Conservation (phyloP, 2,329 filamentous ascomycete species). For the Stenocarpella maydis region DNA sequence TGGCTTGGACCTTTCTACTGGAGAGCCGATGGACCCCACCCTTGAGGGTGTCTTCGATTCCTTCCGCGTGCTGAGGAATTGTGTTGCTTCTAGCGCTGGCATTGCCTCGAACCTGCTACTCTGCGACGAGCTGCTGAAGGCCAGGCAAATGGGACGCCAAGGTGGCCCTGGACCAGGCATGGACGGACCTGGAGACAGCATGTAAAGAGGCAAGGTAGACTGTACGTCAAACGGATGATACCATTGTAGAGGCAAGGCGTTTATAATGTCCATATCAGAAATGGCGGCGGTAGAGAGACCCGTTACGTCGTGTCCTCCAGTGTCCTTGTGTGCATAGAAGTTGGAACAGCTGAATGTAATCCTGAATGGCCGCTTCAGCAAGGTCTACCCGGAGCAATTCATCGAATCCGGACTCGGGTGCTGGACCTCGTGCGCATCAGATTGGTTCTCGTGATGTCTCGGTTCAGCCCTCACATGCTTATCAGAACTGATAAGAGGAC, state of each 20-base stretch:
- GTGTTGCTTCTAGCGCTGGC: slow-evolving; percentile 89
- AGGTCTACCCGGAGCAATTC: background rate
- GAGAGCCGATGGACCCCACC: slow-evolving; percentile 93
- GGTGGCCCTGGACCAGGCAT: slow-evolving; percentile 70
- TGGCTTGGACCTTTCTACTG: slow-evolving; percentile 85
- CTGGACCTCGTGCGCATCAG: background rate
- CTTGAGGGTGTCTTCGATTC: slow-evolving; percentile 95
- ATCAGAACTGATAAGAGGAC: slow-evolving; percentile 30
- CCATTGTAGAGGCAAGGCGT: slow-evolving; percentile 48
- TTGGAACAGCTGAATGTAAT: too few relatives aligned
- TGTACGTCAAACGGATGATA: slow-evolving; percentile 37
- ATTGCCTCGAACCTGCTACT: slow-evolving; percentile 95
- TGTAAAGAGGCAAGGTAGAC: slow-evolving; percentile 19
- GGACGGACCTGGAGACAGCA: slow-evolving; percentile 62
- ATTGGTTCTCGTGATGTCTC: background rate
- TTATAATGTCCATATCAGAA: slow-evolving; percentile 32
- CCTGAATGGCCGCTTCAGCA: background rate
- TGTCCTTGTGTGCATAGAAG: background rate
- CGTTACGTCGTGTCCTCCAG: background rate
- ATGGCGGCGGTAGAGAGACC: slow-evolving; percentile 23
- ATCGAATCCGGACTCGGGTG: background rate
- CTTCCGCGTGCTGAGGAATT: slow-evolving; percentile 93
- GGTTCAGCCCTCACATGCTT: slow-evolving; percentile 15
- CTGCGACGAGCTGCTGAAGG: slow-evolving; percentile 97
- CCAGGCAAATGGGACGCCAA: slow-evolving; percentile 86